Evolutionary conservation across 2,329 filamentous ascomycete species (phyloP), one percentile per base, ranked within the genome.

Genomic region (Verticillium longisporum): DNA sequence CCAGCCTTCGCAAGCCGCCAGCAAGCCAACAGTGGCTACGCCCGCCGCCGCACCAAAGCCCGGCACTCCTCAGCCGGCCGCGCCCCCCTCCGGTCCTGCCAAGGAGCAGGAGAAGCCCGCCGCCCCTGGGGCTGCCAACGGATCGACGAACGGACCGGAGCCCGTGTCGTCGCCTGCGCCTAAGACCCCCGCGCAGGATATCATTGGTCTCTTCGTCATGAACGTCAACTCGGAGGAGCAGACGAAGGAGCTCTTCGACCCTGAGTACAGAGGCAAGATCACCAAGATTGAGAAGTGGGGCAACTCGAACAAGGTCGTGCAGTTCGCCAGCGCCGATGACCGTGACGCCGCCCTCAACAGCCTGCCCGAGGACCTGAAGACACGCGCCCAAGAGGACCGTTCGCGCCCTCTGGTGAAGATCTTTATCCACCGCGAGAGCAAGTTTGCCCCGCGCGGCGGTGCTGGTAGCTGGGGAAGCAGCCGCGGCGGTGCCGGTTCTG

Each of bases 121-220:
- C 18, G 72, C 77, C 15, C 71, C 78, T 6, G 69, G 73, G 11
- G 72, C 75, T 37, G 72, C 82, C 4, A 87, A 87, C 62, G 84
- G 85, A 62, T 80, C 82, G 14, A 72, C 78, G 5, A 80, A 81
- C 61, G 78, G 76, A 13, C 73, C 81, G 4, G 84, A 86, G 55
- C 76, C 82, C 13, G 75, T 78, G 2, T 75, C 81, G n/a, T 85
- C 85, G 1, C 82, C 85, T 15, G 83, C 83, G 6, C 77, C 83
- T 33, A 88, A 90, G 72, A 83, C 77, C 38, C 71, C 80, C 55
- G 77, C 82, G 18, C 83, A 92, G 69, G 86, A 84, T 67, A 91
- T 89, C 67, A 88, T 92, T 69, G 94, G 91, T 57, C 84, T 99
- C 21, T 99, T 97, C 74, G 88, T 99, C 63, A 91, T 90, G 78